Evolutionary conservation across 768 basidiomycete species (phyloP).

Genomic region (Leccinum pellstonianum): DNA sequence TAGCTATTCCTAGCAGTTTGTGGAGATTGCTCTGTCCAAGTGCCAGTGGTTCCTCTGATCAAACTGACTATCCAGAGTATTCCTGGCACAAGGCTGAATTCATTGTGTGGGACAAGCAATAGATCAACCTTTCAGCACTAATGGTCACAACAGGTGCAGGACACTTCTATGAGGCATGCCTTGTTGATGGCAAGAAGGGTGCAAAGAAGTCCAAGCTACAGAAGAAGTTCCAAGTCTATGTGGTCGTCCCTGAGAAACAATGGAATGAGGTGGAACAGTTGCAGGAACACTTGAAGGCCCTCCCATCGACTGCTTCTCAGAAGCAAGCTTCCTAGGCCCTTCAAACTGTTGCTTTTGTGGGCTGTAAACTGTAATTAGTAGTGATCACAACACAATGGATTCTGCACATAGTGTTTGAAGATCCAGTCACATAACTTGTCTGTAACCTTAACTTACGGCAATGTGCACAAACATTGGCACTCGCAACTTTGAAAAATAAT

Average conservation of each 20-base stretch:
- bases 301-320: too few species aligned
- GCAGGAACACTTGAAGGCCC: too few species aligned
- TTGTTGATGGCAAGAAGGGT: background rate
- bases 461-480: too few species aligned
- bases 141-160: background rate
- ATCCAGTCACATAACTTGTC: too few species aligned
- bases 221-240: background rate
- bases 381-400: too few species aligned
- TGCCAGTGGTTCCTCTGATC: background rate
- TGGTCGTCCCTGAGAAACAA: background rate
- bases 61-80: background rate
- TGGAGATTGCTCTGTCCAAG: background rate
- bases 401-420: too few species aligned
- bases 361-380: too few species aligned
- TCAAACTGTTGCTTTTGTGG: too few species aligned
- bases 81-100: background rate
- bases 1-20: background rate
- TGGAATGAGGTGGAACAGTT: background rate
- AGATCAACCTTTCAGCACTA: background rate
- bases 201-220: background rate
- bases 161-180: background rate
- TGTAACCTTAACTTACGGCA: too few species aligned
- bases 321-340: too few species aligned
- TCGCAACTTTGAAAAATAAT: too few species aligned
- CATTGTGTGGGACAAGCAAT: background rate